Evolutionary conservation across 164 flowering plant genomes (phyloP).

Genomic region (Aristolochia contorta): DNA sequence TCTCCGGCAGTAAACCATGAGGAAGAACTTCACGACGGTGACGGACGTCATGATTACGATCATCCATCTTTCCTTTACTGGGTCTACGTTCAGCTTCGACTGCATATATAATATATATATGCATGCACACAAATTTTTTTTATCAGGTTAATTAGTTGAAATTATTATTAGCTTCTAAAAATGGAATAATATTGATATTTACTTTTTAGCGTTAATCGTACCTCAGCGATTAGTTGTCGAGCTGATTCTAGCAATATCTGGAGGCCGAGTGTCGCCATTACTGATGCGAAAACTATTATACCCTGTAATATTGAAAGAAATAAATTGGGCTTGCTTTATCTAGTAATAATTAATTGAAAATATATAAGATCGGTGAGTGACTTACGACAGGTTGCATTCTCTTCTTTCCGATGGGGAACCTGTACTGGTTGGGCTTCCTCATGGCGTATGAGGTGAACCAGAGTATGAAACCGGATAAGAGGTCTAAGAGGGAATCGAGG

Average conservation of each 20-base stretch:
- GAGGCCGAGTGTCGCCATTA: slow-evolving; percentile 75
- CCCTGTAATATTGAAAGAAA: slow-evolving; percentile 33
- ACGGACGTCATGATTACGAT: slow-evolving; percentile 75
- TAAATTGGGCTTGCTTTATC: no score
- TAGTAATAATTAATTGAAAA: no score
- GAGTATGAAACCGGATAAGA: slow-evolving; percentile 72
- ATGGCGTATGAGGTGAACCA: slow-evolving; percentile 85
- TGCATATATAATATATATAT: slow-evolving; percentile 1
- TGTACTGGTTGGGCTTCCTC: slow-evolving; percentile 60
- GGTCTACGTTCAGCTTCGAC: slow-evolving; percentile 7
- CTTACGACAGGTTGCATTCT: slow-evolving; percentile 89
- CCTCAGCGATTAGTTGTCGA: slow-evolving; percentile 40
- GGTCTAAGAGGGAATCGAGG: slow-evolving; percentile 70
- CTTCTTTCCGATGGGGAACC: slow-evolving; percentile 72
- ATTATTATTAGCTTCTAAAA: no score
- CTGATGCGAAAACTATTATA: slow-evolving; percentile 69
- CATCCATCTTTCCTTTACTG: slow-evolving; percentile 55
- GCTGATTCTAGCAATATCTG: slow-evolving; percentile 58
- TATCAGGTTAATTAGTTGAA: no score
- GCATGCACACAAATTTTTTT: no score
- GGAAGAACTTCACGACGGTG: slow-evolving; percentile 49
- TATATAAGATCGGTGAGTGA: neutral
- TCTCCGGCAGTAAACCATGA: slow-evolving; percentile 61
- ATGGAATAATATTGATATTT: no score
- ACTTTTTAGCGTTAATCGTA: slow-evolving; percentile 5